Conservation (phyloP, 75 land plant genomes). For the Chamaecyparis obtusa region DNA sequence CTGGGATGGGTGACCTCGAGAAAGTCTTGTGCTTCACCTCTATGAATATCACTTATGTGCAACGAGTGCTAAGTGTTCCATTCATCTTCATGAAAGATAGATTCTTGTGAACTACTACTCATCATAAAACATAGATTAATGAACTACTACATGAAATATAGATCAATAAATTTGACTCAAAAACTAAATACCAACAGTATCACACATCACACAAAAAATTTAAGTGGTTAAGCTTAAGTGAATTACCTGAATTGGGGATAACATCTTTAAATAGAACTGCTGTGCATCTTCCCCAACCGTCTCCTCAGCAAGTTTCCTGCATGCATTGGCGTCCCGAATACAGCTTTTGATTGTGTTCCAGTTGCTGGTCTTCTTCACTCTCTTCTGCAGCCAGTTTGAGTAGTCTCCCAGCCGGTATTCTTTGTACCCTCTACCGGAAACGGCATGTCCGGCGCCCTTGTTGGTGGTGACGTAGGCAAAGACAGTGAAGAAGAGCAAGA, state of each 20-base stretch:
- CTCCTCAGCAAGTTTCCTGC: conserved; percentile 14
- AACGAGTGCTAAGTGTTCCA: too few species aligned
- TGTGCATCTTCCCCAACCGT: not conserved
- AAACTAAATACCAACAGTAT: too few species aligned
- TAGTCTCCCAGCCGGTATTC: conserved; percentile 39
- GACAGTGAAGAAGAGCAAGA: conserved; percentile 21
- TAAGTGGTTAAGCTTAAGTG: not conserved
- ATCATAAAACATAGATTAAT: too few species aligned
- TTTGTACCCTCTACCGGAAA: conserved; percentile 24
- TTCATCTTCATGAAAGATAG: too few species aligned
- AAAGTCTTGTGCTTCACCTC: too few species aligned
- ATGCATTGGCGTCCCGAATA: conserved; percentile 30
- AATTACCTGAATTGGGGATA: conserved; percentile 50
- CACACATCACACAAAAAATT: too few species aligned
- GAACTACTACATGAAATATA: too few species aligned
- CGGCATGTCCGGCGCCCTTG: conserved; percentile 32
- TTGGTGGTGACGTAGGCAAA: conserved; percentile 38
- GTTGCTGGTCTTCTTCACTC: conserved; percentile 10
- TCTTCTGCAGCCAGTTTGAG: conserved; percentile 24
- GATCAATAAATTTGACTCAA: too few species aligned
- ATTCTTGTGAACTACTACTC: too few species aligned
- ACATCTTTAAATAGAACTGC: conserved; percentile 23
- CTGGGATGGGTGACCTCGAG: too few species aligned
- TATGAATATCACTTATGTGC: too few species aligned
- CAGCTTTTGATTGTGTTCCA: conserved; percentile 28